Evolutionary conservation across 164 flowering plant genomes (phyloP), one percentile per base, ranked within the genome.

Genomic region (Dillenia suffruticosa): DNA sequence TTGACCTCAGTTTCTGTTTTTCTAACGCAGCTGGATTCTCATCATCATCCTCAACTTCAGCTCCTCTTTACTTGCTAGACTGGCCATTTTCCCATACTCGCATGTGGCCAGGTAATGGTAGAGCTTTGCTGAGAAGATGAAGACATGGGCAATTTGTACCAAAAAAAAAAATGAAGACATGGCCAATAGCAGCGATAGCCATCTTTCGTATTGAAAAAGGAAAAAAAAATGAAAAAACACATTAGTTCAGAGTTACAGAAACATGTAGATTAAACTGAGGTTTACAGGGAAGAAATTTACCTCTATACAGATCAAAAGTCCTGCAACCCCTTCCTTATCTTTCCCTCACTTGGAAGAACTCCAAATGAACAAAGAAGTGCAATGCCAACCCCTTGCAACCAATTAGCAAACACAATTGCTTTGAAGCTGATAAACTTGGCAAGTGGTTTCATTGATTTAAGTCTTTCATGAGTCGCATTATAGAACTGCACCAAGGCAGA

Each of bases 361-460:
- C 77, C 74, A 57, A 81, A 48, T 49, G 78, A 62, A 69, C 85
- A 83, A 19, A 93, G 59, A 48, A 93, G 45, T 0, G 89, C 89
- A 19, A 93, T 90, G 19, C 90, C 98, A 24, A 93, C 85, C 40
- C 98, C 96, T 80, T 93, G 98, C 98, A 95, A 93, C 98, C 97
- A 93, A 15, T 97, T 90, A 3, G 95, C 96, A 67, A 90, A 89
- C 51, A 93, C 97, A 59, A 93, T 93, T 46, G 98, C 96, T 79
- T 90, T 93, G 65, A 93, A 87, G 75, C 96, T 90, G 54, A 93
- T 85, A 75, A 90, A 93, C 72, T 90, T 93, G 44, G 89, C 88
- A 17, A 93, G 86, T 44, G 96, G 98, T 65, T 76, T 84, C 68
- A 93, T 90, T 11, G 79, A 64, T 54, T 78, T 64, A 48, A 93